Evolutionary conservation across 768 basidiomycete genomes (phyloP), one percentile per base, ranked within the genome.

Genomic region (Ephemerocybe angulata): DNA sequence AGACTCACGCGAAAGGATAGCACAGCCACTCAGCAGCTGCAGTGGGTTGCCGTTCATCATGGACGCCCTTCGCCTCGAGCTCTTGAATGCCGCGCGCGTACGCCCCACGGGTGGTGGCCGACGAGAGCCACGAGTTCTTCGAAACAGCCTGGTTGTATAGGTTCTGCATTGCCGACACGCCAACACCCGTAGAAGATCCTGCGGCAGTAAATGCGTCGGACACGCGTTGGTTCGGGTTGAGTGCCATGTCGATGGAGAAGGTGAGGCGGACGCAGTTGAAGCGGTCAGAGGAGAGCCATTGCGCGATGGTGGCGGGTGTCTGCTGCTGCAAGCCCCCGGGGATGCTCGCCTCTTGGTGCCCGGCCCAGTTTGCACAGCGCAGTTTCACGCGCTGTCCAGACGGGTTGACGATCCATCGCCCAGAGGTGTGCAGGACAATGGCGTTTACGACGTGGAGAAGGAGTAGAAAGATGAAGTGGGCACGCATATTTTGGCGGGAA

Each of bases 211-310:
- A 63, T 8, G 62, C 50, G 35, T 57, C 60, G 28, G 50, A 49
- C 1, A 61, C 62, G 12, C 52, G 37, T 30, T 55, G 56, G 19
- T 55, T 52, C 22, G 60, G 62, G 52, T 59, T 61, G 17, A 63
- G 53, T 1, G 62, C 62, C 58, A 58, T 59, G 44, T 63, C 62
- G 58, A 63, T 60, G 31, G 56, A 58, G 47, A 53, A 63, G 13
- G 62, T 62, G 21, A 61, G 57, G 30, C 62, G 58, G 24, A 62
- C 60, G 52, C 60, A 63, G 55, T 58, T 63, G 60, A 63, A 63
- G 17, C 55, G 55, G 52, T 62, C 60, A 22, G 50, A n/a, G 52
- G 58, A 47, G 47, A 61, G 50, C 58, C 59, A 61, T 28, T 59
- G 41, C 19, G 58, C 56, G 56, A 63, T 63, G 28, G 46, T 58